Conservation (phyloP, 2,329 filamentous ascomycete genomes). For the Xylaria polymorpha region DNA sequence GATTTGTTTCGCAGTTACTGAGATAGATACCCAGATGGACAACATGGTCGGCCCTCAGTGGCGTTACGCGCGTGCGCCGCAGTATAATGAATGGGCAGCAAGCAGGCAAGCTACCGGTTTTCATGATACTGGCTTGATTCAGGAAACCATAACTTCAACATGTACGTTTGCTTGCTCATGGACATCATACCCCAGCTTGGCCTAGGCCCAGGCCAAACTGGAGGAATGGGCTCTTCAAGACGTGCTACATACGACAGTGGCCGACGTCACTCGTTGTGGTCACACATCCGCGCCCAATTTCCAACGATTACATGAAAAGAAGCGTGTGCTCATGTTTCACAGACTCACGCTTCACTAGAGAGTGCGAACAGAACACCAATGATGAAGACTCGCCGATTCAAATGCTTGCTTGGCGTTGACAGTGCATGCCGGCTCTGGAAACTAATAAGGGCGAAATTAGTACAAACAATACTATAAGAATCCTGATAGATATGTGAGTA, state of each 20-base stretch:
- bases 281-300: conserved; percentile 30
- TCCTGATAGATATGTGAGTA: not conserved
- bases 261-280: conserved; percentile 30
- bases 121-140: conserved; percentile 26
- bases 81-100: conserved; percentile 4
- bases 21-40: conserved; percentile 1
- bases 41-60: not conserved
- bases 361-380: not conserved
- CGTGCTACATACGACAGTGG: conserved; percentile 31
- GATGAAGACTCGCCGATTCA: not conserved
- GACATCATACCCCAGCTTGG: conserved; percentile 16
- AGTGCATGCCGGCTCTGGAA: not conserved
- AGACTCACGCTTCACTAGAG: conserved; percentile 20
- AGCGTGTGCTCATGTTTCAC: conserved; percentile 31
- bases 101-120: conserved; percentile 9
- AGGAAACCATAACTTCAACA: conserved; percentile 25
- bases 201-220: conserved; percentile 7
- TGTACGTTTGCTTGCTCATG: conserved; percentile 9
- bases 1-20: conserved; percentile 30
- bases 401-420: not conserved
- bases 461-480: not conserved
- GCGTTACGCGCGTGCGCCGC: conserved; percentile 13
- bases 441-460: not conserved
- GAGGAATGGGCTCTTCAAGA: conserved; percentile 2
- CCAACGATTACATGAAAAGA: conserved; percentile 17